Percentiles rank a stretch among this genome's conserved stretches.
These are phyloP conservation scores for Tricholomella constricta DNA, from an alignment of 768 basidiomycete species.

Conservation along the genomic window DNA sequence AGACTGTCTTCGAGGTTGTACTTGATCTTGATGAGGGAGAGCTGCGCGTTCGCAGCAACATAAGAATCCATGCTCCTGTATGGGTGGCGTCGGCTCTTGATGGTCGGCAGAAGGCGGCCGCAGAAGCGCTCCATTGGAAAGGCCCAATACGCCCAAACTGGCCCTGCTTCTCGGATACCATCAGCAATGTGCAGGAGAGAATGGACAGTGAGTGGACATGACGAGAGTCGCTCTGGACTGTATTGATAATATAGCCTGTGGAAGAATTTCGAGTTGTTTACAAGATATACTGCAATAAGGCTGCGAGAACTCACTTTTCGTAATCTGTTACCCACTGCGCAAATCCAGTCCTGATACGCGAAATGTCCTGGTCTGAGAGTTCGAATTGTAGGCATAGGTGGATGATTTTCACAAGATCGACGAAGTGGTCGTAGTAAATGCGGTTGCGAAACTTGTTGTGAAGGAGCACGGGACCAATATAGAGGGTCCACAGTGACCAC, in stretches of 20 bases:
- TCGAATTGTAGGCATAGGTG: constrained; percentile 34
- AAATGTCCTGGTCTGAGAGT: constrained; percentile 21
- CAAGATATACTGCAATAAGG: neutral
- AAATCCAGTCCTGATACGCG: constrained; percentile 23
- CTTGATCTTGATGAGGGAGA: constrained; percentile 30
- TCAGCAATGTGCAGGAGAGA: constrained; percentile 35
- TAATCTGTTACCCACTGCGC: constrained; percentile 31
- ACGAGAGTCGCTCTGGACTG: constrained; percentile 18
- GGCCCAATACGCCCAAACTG: constrained; percentile 40
- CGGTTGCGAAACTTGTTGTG: constrained; percentile 22
- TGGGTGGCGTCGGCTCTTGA: constrained; percentile 33
- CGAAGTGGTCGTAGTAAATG: constrained; percentile 39
- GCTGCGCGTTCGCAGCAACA: constrained; percentile 29
- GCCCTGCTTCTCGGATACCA: constrained; percentile 32
- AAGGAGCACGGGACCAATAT: constrained; percentile 24
- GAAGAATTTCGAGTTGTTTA: neutral
- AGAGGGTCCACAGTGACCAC: constrained; percentile 25
- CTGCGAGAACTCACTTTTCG: constrained; percentile 11
- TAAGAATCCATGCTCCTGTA: constrained; percentile 30
- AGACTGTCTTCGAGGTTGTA: constrained; percentile 29
- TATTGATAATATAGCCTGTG: constrained; percentile 32
- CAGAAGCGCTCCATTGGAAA: constrained; percentile 43
- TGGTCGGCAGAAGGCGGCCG: constrained; percentile 24
- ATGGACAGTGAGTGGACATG: constrained; percentile 35
- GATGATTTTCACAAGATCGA: constrained; percentile 33